These are phyloP conservation scores for Scheffersomyces spartinae DNA, from an alignment of 805 yeast species.

Conservation along the genomic window DNA sequence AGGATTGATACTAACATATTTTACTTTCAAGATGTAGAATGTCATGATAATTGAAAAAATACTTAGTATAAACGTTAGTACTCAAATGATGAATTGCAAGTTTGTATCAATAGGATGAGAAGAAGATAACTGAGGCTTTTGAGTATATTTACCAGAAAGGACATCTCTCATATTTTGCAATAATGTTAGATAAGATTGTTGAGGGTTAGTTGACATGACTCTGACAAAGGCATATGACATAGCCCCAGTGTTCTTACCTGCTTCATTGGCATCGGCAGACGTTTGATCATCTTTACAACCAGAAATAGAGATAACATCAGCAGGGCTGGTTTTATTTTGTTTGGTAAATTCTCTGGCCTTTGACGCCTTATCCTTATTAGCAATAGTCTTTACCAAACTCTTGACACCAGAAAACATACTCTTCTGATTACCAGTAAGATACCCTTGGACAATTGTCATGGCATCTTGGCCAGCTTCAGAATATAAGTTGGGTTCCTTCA, in stretches of 20 bases:
- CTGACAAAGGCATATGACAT: constrained; percentile 70
- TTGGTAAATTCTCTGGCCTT: constrained; percentile 28
- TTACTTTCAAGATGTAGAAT: neutral
- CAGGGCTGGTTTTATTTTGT: constrained; percentile 55
- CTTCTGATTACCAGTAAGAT: constrained; percentile 44
- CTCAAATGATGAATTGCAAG: constrained; percentile 22
- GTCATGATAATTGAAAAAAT: neutral
- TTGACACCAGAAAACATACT: constrained; percentile 31
- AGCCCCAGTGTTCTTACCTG: constrained; percentile 70
- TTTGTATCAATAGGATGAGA: constrained; percentile 71
- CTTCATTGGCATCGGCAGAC: constrained; percentile 62
- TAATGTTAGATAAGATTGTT: constrained; percentile 57
- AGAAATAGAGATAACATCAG: constrained; percentile 64
- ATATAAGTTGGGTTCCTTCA: constrained; percentile 71
- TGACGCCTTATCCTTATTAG: constrained; percentile 11
- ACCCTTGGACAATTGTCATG: constrained; percentile 44
- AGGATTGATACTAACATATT: neutral
- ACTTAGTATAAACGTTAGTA: neutral
- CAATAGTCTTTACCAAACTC: constrained; percentile 10
- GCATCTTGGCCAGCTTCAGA: constrained; percentile 67
- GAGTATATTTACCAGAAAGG: constrained; percentile 54
- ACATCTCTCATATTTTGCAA: constrained; percentile 60
- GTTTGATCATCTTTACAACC: constrained; percentile 84
- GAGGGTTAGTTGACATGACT: constrained; percentile 48
- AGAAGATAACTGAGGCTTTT: constrained; percentile 73